A percentile compares a stretch with the other conserved stretches of the same genome.
These are phyloP conservation scores for Geotrichum europaeum DNA, from an alignment of 1,139 yeast genomes.

Conservation along the genomic window DNA sequence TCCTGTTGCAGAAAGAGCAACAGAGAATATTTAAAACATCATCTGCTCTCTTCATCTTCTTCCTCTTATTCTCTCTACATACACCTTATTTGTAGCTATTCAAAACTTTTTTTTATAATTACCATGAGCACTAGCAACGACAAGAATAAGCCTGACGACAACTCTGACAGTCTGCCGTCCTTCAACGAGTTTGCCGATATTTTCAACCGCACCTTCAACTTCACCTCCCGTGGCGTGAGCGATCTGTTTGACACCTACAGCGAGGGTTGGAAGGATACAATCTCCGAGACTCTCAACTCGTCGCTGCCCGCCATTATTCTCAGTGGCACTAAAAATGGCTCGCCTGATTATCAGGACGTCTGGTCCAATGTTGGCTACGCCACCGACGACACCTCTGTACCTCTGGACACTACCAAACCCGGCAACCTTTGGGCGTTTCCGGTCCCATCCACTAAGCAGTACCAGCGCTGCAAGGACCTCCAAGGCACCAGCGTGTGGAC, in stretches of 20 bases:
- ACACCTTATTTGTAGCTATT: too few relatives aligned
- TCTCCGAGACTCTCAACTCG: constrained; percentile 5
- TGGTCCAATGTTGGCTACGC: neutral
- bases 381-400: constrained; percentile 1
- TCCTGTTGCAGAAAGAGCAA: too few relatives aligned
- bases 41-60: too few relatives aligned
- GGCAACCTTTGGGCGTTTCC: constrained; percentile 43
- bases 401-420: constrained; percentile 14
- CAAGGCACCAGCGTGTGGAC: constrained; percentile 78
- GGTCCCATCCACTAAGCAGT: constrained; percentile 56
- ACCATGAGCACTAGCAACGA: neutral
- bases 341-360: constrained; percentile 1
- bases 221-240: neutral
- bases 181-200: constrained; percentile 1
- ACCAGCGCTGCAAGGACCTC: constrained; percentile 54
- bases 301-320: constrained; percentile 12
- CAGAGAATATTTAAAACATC: too few relatives aligned
- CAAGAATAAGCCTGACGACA: neutral
- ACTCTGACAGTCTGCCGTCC: neutral
- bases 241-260: neutral
- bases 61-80: too few relatives aligned
- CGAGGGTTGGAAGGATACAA: constrained; percentile 5
- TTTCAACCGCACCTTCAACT: neutral
- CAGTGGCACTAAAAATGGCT: neutral
- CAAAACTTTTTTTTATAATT: too few relatives aligned